Base-by-base conservation (phyloP, 108 stramenopile genomes). In the Discostella stelligeroides region DNA sequence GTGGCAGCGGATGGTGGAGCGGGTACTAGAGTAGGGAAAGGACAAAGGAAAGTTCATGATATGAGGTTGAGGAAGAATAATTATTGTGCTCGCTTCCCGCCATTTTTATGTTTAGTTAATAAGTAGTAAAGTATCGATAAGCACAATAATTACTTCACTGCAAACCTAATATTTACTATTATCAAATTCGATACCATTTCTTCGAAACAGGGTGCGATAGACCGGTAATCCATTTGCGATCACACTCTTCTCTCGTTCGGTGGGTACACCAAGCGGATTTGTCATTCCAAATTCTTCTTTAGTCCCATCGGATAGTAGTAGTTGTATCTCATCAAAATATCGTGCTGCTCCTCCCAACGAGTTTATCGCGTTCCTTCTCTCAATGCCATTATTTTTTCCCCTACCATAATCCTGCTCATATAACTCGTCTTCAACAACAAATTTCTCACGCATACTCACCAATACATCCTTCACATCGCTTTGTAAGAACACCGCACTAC, bases 201-300 rank as follows among this genome's bases (percentile, higher is more conserved):
- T 56, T 17, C 46, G 62, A 59, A 95, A 89, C 21, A 85, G 29
- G 0, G 92, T 74, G 53, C 95, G 68, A 61, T 76, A 95, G 9
- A 95, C 85, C 24, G 92, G 90, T n/a, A 92, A 63, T 25, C 72
- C 84, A 29, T 82, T 63, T 23, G 88, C 74, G 68, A 93, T 46
- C 2, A 96, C 95, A 51, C 91, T 92, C 24, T 88, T 68, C 83
- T 96, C 95, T 46, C 95, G 68, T 70, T 96, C 95, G 30, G 95
- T 96, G 0, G 90, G 92, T 64, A 96, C 57, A 11, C 88, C 88
- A 15, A 91, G 24, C 5, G 80, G 75, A 79, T 96, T 96, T 1
- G 81, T 81, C 47, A 70, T 62, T 42, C 80, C 37, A 58, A 92
- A 94, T 18, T 76, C 60, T 18, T 76, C 42, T 5, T 80, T 39